These are phyloP conservation scores for Phytophthora pistaciae DNA, from an alignment of 352 stramenopile genomes.

Conservation along the genomic window DNA sequence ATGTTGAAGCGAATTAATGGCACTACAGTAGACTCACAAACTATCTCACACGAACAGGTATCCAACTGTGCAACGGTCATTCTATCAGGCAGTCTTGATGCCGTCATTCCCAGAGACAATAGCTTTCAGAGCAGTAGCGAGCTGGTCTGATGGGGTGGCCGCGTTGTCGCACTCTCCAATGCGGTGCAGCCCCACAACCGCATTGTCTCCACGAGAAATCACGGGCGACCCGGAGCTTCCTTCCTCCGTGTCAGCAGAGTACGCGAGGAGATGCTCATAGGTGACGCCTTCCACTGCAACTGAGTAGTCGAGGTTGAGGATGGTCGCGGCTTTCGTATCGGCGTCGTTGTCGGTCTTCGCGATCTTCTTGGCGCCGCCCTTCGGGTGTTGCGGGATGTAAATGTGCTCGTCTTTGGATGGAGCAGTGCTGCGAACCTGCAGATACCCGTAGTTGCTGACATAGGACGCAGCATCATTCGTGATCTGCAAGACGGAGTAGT, in stretches of 20 bases:
- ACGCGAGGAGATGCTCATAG: slow-evolving; percentile 55
- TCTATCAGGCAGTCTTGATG: slow-evolving; percentile 30
- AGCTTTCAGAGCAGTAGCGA: slow-evolving; percentile 27
- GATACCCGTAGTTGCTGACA: slow-evolving; percentile 62
- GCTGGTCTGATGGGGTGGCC: slow-evolving; percentile 35
- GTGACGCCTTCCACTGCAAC: slow-evolving; percentile 45
- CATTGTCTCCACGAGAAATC: slow-evolving; percentile 58
- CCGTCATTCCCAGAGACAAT: slow-evolving; percentile 45
- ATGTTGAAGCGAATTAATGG: slow-evolving; percentile 15
- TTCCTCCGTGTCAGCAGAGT: slow-evolving; percentile 73
- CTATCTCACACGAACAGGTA: neutral
- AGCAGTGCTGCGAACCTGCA: slow-evolving; percentile 58
- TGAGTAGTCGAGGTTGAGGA: slow-evolving; percentile 44
- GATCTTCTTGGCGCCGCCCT: slow-evolving; percentile 66
- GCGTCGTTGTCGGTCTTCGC: slow-evolving; percentile 52
- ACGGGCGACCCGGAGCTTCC: slow-evolving; percentile 74
- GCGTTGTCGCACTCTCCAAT: slow-evolving; percentile 79
- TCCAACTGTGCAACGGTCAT: slow-evolving; percentile 4
- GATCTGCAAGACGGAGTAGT: slow-evolving; percentile 70
- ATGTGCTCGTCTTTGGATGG: slow-evolving; percentile 57
- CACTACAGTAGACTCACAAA: slow-evolving; percentile 21
- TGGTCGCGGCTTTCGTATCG: slow-evolving; percentile 23
- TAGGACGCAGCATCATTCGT: slow-evolving; percentile 39
- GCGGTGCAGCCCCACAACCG: slow-evolving; percentile 76
- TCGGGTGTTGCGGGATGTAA: slow-evolving; percentile 75